phyloP scores from a whole-genome alignment of 305 asterid genomes.

The Lippia alba region DNA sequence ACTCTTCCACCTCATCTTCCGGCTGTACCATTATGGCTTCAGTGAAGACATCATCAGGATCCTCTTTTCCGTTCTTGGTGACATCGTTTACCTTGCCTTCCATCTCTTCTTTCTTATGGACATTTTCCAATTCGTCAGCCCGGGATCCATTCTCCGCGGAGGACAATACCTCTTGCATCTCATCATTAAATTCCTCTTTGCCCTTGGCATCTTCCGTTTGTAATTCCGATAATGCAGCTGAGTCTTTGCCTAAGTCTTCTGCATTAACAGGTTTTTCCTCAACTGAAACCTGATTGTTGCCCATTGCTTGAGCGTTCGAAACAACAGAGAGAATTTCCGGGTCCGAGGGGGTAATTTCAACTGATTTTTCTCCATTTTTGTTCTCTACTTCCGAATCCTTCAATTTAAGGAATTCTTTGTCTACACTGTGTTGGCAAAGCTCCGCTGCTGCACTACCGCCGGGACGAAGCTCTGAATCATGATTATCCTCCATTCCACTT shows the following conservation, averaged over 20 bases:
- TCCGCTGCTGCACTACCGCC: constrained; percentile 24
- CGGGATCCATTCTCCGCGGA: constrained; percentile 42
- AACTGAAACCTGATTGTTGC: constrained; percentile 19
- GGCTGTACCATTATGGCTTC: constrained; percentile 43
- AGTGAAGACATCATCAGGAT: constrained; percentile 36
- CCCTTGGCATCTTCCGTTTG: constrained; percentile 38
- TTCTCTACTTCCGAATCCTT: constrained; percentile 30
- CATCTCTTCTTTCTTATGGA: constrained; percentile 33
- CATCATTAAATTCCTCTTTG: constrained; percentile 34
- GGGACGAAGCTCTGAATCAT: constrained; percentile 25
- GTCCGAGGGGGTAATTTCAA: constrained; percentile 23
- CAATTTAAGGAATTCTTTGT: constrained; percentile 24
- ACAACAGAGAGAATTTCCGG: constrained; percentile 11
- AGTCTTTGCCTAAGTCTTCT: constrained; percentile 25
- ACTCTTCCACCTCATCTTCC: constrained; percentile 40
- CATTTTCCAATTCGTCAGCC: constrained; percentile 43
- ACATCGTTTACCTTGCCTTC: constrained; percentile 32
- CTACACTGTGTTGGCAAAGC: constrained; percentile 28
- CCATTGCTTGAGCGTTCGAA: not conserved
- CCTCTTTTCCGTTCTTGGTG: constrained; percentile 35
- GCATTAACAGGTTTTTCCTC: constrained; percentile 29
- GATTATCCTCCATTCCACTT: constrained; percentile 39
- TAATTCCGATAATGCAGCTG: constrained; percentile 23
- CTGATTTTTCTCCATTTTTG: constrained; percentile 26
- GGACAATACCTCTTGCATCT: constrained; percentile 38